Percentiles rank a stretch among this genome's conserved stretches.
phyloP scores from a whole-genome alignment of 176 grass and related monocot genomes.

The Triticum monococcum region DNA sequence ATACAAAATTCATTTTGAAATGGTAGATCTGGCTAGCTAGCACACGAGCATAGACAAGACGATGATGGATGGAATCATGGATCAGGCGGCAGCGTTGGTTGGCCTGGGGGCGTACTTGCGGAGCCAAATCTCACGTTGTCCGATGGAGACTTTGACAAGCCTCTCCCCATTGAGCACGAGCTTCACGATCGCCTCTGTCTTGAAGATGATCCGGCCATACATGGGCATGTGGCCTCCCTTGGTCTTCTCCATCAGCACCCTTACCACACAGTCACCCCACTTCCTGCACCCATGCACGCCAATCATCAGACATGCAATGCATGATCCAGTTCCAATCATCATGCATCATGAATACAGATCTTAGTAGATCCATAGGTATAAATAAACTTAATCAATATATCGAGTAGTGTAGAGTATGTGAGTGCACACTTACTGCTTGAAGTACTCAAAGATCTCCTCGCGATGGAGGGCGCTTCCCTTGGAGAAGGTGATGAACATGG shows the following conservation, averaged over 20 bases:
- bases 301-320: neutral
- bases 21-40: neutral
- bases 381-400: too few species aligned
- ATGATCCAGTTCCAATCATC: neutral
- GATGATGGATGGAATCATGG: neutral
- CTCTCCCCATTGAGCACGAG: conserved; percentile 33
- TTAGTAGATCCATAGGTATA: too few species aligned
- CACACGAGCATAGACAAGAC: too few species aligned
- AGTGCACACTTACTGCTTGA: conserved; percentile 42
- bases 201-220: conserved; percentile 52
- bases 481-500: conserved; percentile 38
- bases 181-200: neutral
- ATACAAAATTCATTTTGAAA: too few species aligned
- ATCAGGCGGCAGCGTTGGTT: neutral
- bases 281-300: neutral
- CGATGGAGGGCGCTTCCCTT: conserved; percentile 25
- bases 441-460: conserved; percentile 58
- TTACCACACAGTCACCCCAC: conserved; percentile 42
- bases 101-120: conserved; percentile 36
- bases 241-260: conserved; percentile 38
- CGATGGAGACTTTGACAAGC: neutral
- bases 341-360: too few species aligned
- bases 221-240: neutral
- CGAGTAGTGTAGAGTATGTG: neutral
- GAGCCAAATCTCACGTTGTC: conserved; percentile 20